A percentile compares a stretch with the other conserved stretches of the same genome.
Evolutionary conservation across 768 basidiomycete species (phyloP).

Genomic region (Cubamyces lactineus): DNA sequence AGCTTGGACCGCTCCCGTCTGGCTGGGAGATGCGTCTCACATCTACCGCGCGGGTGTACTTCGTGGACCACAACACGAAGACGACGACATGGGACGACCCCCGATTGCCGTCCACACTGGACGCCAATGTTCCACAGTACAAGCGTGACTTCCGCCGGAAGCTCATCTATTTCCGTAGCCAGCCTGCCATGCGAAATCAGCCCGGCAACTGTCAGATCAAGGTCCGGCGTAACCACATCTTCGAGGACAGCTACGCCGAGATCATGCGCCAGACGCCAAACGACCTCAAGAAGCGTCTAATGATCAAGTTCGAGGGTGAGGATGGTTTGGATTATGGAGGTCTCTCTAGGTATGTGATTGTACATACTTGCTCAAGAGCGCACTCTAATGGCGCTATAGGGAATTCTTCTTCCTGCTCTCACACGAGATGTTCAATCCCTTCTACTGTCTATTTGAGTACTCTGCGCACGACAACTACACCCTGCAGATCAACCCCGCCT

Average conservation of each 20-base stretch:
- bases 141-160: slow-evolving; percentile 99
- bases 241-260: slow-evolving; percentile 99
- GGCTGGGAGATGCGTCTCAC: slow-evolving; percentile 99
- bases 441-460: slow-evolving; percentile 99
- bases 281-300: slow-evolving; percentile 96
- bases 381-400: slow-evolving; percentile 46
- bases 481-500: slow-evolving; percentile 98
- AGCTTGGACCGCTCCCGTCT: slow-evolving; percentile 94
- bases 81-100: slow-evolving; percentile 99
- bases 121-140: slow-evolving; percentile 98
- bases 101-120: slow-evolving; percentile 90
- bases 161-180: slow-evolving; percentile 98
- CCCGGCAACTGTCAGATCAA: slow-evolving; percentile 99
- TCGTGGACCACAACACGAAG: slow-evolving; percentile 99
- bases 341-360: slow-evolving; percentile 71
- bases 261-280: slow-evolving; percentile 99
- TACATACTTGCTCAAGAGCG: neutral
- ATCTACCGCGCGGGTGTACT: slow-evolving; percentile 96
- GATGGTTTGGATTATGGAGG: slow-evolving; percentile 99
- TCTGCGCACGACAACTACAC: slow-evolving; percentile 99
- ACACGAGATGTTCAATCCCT: slow-evolving; percentile 99
- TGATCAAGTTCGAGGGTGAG: slow-evolving; percentile 99
- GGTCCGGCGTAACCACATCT: slow-evolving; percentile 96
- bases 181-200: slow-evolving; percentile 96
- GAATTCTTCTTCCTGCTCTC: slow-evolving; percentile 99